phyloP scores from a whole-genome alignment of 768 basidiomycete genomes.

The Symmetrospora coprosmae region DNA sequence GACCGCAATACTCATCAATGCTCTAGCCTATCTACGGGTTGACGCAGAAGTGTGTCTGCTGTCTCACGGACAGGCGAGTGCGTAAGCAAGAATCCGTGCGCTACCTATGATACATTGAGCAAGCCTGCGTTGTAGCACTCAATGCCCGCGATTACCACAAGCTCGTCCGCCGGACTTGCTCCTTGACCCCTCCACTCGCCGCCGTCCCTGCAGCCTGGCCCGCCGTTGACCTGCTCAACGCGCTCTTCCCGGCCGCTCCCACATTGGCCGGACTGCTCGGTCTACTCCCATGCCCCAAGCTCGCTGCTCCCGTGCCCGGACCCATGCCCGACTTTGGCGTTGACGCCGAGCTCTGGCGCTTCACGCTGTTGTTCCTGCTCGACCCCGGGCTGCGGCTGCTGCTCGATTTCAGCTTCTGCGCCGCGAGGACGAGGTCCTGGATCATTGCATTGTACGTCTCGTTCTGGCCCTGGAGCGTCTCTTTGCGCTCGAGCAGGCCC shows the following conservation, averaged over 20 bases:
- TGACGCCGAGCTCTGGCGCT: slow-evolving; percentile 9
- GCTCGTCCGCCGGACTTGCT: not conserved
- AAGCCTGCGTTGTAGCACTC: too few species aligned
- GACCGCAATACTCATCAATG: too few species aligned
- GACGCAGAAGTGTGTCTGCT: too few species aligned
- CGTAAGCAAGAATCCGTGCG: too few species aligned
- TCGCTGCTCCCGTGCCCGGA: not conserved
- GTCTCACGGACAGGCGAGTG: too few species aligned
- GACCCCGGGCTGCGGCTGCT: not conserved
- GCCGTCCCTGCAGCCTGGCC: not conserved
- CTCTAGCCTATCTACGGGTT: too few species aligned
- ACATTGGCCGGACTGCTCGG: not conserved
- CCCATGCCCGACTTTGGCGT: not conserved
- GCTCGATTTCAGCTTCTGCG: slow-evolving; percentile 7
- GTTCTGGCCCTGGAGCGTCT: slow-evolving; percentile 20
- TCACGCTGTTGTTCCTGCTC: not conserved
- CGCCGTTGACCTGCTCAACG: not conserved
- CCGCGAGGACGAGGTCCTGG: slow-evolving; percentile 10
- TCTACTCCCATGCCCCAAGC: not conserved
- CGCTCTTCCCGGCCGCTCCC: not conserved
- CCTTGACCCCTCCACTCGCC: not conserved
- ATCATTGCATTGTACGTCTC: slow-evolving; percentile 25
- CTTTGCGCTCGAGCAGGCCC: slow-evolving; percentile 12
- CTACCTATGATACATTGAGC: too few species aligned
- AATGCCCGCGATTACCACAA: not conserved